Evolutionary conservation across 2,329 filamentous ascomycete genomes (phyloP), one percentile per base, ranked within the genome.

Genomic region (Tolypocladium sp.): DNA sequence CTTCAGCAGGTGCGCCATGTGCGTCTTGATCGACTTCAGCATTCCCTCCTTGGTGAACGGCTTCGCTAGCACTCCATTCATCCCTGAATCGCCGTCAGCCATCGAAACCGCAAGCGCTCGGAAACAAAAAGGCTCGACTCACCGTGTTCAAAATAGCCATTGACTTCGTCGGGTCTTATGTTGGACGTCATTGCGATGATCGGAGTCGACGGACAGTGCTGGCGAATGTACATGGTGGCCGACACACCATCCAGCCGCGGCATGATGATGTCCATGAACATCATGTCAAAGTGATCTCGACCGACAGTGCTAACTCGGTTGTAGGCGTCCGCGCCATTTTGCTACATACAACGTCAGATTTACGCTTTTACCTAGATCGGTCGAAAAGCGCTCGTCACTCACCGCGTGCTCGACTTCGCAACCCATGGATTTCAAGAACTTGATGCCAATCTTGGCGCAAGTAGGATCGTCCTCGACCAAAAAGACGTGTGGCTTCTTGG

Each of bases 181-280:
- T 97, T 99, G 4, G 93, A 97, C 3, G 94, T 99, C 94, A 99
- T 97, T 54, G 94, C 94, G 60, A 99, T 91, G 67, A 99, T 95
- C 0, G 94, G 94, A 25, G 90, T 87, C 7, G 87, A 84, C 42
- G 86, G 84, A 63, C 92, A 87, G 62, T 93, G 91, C 69, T 96
- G 90, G 57, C 93, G 86, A 64, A 99, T 97, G 62, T 96, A 86
- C 68, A 94, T 90, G 59, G 92, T 96, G 3, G 94, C 93, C 20
- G 92, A 96, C 7, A 97, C 92, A 65, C 94, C 94, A 68, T 97
- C 94, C 58, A 97, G 80, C 64, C 92, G 89, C 7, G 94, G 94
- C 94, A 99, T 97, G 66, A 99, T 96, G 64, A 99, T 93, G 70
- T 94, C 90, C 90, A 93, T 93, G 62, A 93, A 83, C 63, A 93